A percentile compares a stretch with the other conserved stretches of the same genome.
phyloP scores from a whole-genome alignment of 2,329 filamentous ascomycete species.

The Fusarium chuoi region DNA sequence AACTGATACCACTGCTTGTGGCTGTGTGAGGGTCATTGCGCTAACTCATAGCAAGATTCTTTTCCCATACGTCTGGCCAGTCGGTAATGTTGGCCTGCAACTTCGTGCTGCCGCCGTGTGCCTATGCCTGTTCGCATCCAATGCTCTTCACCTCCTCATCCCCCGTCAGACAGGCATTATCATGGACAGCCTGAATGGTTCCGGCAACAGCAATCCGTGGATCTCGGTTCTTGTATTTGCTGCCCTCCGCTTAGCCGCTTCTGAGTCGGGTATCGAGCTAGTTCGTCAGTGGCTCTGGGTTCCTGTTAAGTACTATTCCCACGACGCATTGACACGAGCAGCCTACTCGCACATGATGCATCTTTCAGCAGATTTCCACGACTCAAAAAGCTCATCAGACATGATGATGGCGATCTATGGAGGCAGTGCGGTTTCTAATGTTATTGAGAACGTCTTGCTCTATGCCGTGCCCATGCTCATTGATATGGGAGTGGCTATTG shows the following conservation, averaged over 20 bases:
- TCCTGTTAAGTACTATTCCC: slow-evolving; percentile 67
- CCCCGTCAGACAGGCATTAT: slow-evolving; percentile 86
- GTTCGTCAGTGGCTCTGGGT: slow-evolving; percentile 67
- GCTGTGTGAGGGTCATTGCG: background rate
- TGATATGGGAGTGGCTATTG: slow-evolving; percentile 67
- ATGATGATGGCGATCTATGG: slow-evolving; percentile 67
- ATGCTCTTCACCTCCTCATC: slow-evolving; percentile 79
- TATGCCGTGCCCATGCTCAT: slow-evolving; percentile 68
- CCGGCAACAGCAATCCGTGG: slow-evolving; percentile 61
- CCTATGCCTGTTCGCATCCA: slow-evolving; percentile 74
- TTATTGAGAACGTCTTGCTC: slow-evolving; percentile 68
- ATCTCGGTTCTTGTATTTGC: slow-evolving; percentile 63
- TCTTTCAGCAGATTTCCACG: slow-evolving; percentile 70
- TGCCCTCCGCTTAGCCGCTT: slow-evolving; percentile 61
- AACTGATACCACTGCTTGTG: background rate
- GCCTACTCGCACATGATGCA: slow-evolving; percentile 70
- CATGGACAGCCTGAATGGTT: slow-evolving; percentile 71
- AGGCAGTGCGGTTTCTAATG: slow-evolving; percentile 63
- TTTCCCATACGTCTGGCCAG: slow-evolving; percentile 82
- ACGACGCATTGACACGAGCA: slow-evolving; percentile 63
- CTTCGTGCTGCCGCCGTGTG: slow-evolving; percentile 73
- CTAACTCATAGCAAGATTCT: slow-evolving; percentile 65
- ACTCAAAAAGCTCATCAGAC: slow-evolving; percentile 68
- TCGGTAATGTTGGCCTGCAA: slow-evolving; percentile 72
- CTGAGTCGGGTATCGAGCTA: slow-evolving; percentile 65